Evolutionary conservation across 2,329 filamentous ascomycete species (phyloP), one percentile per base, ranked within the genome.

Genomic region (Colletotrichum sp.): DNA sequence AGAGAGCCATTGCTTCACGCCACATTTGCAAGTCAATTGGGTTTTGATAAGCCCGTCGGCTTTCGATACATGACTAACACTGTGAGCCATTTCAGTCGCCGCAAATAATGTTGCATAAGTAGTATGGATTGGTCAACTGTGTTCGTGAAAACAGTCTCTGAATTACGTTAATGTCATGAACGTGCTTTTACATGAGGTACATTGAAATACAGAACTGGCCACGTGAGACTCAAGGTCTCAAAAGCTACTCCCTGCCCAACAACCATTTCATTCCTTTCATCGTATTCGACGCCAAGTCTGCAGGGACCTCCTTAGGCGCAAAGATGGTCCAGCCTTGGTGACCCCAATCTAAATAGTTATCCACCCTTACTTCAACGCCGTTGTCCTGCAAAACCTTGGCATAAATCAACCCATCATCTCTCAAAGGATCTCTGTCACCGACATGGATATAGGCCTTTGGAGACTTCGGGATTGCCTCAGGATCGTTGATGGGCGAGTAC

Each of bases 371-470:
- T 78, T 83, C 79, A 6, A 89, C 85, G 0, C 82, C 83, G 39
- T 88, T 84, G 60, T 88, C 86, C 39, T 84, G 81, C 76, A 91
- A 79, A 9, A 88, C 79, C 62, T 85, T 81, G 73, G 90, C 89
- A 76, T 90, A 91, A 0, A 91, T 86, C 66, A 92, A 74, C 0
- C 83, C 88, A 67, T 91, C 90, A 75, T 92, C 90, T 6, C 90
- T 81, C 7, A 89, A 77, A 1, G 86, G 86, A 79, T 91, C 90
- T 76, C 87, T 77, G 21, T 89, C 90, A 74, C 84, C 86, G 1
- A 90, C 84, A 77, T 90, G 88, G 3, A 92, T 81, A 79, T 89
- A 91, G 0, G 87, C 84, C 4, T 82, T 84, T 6, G 89, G 88
- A 28, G 89, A 80, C 6, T 78, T 82, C 4, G 78, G 76, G 65